A percentile compares a stretch with the other conserved stretches of the same genome.
phyloP scores from a whole-genome alignment of 1,139 yeast genomes.

The Taiozyma sp. region DNA sequence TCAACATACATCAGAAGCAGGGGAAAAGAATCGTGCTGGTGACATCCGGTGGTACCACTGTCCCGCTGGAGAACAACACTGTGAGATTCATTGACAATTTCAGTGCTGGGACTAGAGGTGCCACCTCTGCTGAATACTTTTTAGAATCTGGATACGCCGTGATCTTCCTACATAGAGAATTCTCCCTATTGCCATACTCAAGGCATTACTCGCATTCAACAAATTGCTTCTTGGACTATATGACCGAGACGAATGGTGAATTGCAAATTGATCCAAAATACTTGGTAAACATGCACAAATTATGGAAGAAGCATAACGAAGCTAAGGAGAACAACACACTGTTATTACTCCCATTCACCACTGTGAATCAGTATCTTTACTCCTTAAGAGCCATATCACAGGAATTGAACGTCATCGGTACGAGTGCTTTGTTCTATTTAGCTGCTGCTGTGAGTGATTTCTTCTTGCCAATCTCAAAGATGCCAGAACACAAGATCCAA shows the following conservation, averaged over 20 bases:
- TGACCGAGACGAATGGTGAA: conserved; percentile 47
- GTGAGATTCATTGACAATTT: conserved; percentile 95
- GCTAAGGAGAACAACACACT: conserved; percentile 59
- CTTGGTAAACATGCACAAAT: conserved; percentile 57
- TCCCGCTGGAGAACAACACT: conserved; percentile 93
- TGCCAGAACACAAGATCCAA: conserved; percentile 94
- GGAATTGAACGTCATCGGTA: conserved; percentile 47
- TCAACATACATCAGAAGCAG: conserved; percentile 37
- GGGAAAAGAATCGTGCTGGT: conserved; percentile 64
- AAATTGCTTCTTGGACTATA: conserved; percentile 79
- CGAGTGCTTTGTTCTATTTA: conserved; percentile 68
- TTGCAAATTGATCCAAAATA: conserved; percentile 59
- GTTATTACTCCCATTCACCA: conserved; percentile 81
- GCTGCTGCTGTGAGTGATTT: conserved; percentile 99
- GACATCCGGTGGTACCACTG: conserved; percentile 98
- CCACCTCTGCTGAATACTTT: conserved; percentile 91
- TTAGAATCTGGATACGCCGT: conserved; percentile 86
- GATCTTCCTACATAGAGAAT: conserved; percentile 86
- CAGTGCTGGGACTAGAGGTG: conserved; percentile 97
- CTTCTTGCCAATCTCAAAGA: conserved; percentile 77
- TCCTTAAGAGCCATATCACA: conserved; percentile 70
- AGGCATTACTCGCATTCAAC: conserved; percentile 85
- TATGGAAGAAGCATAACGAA: conserved; percentile 58
- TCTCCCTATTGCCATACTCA: conserved; percentile 85
- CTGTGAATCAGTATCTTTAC: conserved; percentile 90